Conservation (phyloP, 129 eudicot genomes). For the Scalesia atractyloides region DNA sequence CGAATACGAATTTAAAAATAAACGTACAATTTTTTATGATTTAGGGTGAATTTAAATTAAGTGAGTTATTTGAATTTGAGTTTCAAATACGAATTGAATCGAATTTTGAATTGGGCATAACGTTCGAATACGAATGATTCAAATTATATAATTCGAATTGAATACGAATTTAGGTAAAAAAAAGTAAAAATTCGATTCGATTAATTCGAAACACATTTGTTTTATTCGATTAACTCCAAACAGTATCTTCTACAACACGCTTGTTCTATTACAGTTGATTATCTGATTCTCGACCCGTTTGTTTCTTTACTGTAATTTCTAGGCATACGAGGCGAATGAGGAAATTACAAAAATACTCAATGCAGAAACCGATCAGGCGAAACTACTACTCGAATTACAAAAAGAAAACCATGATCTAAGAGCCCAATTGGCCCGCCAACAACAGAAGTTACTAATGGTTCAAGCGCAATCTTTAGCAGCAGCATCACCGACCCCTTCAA, state of each 20-base stretch:
- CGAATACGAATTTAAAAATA: too few species aligned
- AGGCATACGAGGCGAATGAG: conserved; percentile 67
- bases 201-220: too few species aligned
- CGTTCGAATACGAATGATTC: too few species aligned
- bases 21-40: too few species aligned
- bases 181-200: too few species aligned
- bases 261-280: background rate
- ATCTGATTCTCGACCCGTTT: background rate
- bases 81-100: too few species aligned
- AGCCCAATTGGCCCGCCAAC: conserved; percentile 74
- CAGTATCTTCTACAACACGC: background rate
- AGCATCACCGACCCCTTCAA: conserved; percentile 67
- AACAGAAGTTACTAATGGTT: conserved; percentile 59
- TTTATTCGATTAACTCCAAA: background rate
- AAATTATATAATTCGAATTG: too few species aligned
- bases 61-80: too few species aligned
- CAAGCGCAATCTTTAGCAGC: conserved; percentile 78
- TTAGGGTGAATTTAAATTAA: too few species aligned
- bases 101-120: too few species aligned
- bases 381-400: conserved; percentile 78
- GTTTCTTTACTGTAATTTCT: background rate
- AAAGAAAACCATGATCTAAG: conserved; percentile 77
- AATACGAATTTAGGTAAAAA: too few species aligned
- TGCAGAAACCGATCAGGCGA: conserved; percentile 69
- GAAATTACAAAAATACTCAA: conserved; percentile 49